These are phyloP conservation scores for Phaeosphaeriaceae sp. DNA, from an alignment of 2,329 filamentous ascomycete species.

Conservation along the genomic window DNA sequence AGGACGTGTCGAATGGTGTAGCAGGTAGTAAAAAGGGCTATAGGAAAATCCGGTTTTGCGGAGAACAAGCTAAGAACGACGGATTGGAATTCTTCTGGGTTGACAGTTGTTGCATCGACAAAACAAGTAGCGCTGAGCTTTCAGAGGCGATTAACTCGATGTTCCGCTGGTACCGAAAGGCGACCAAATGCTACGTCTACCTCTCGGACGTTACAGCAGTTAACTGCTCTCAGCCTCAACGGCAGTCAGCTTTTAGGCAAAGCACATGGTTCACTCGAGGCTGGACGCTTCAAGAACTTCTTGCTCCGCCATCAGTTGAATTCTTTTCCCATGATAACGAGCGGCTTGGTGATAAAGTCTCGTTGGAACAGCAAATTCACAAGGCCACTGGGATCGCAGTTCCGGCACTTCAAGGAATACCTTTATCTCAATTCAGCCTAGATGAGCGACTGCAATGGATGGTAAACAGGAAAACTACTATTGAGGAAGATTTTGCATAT, in stretches of 20 bases:
- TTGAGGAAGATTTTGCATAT: too few species aligned
- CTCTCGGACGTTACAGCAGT: too few species aligned
- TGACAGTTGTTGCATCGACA: background rate
- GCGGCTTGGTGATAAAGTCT: constrained; percentile 7
- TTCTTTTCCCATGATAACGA: constrained; percentile 10
- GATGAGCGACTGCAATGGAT: too few species aligned
- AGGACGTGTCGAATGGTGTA: background rate
- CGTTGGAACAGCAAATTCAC: constrained; percentile 4
- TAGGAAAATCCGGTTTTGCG: constrained; percentile 3
- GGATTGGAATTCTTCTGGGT: background rate
- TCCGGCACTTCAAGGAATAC: background rate
- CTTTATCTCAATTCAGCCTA: too few species aligned
- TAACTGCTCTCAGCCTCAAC: background rate
- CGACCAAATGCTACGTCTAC: too few species aligned
- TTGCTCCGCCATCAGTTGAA: constrained; percentile 4
- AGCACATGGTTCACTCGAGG: background rate
- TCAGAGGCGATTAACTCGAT: too few species aligned
- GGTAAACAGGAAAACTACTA: too few species aligned
- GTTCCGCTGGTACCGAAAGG: too few species aligned
- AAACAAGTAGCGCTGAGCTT: too few species aligned
- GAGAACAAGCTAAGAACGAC: background rate
- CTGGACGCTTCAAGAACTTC: background rate
- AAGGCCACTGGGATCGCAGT: constrained; percentile 4
- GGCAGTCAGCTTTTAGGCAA: background rate
- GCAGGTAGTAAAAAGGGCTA: background rate